Conservation (phyloP, 2,329 filamentous ascomycete genomes). For the Cercospora sesami region DNA sequence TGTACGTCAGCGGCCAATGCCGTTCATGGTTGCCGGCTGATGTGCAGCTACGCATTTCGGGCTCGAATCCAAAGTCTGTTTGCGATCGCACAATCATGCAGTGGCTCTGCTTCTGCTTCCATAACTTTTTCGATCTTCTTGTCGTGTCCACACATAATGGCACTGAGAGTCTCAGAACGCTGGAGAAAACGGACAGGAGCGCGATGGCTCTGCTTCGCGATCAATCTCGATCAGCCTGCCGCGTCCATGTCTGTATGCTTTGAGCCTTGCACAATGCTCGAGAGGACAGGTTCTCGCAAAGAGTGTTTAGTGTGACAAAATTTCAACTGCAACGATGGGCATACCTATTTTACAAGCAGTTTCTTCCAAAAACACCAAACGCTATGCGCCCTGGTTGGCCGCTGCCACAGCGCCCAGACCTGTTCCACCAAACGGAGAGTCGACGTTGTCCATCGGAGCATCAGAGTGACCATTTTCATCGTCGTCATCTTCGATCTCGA, state of each 20-base stretch:
- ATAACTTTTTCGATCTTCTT: neutral
- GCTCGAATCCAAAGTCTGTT: neutral
- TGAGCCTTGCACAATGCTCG: neutral
- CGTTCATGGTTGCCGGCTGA: neutral
- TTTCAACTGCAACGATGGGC: neutral
- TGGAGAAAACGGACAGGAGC: neutral
- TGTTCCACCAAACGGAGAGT: slow-evolving; percentile 27
- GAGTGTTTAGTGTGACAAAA: neutral
- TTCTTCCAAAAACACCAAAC: neutral
- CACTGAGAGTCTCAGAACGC: neutral
- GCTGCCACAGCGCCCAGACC: slow-evolving; percentile 29
- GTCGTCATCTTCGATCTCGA: slow-evolving; percentile 28
- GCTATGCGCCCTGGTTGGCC: slow-evolving; percentile 21
- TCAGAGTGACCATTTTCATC: slow-evolving; percentile 18
- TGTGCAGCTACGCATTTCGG: neutral
- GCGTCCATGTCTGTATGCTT: neutral
- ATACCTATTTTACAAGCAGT: neutral
- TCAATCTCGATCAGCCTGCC: neutral
- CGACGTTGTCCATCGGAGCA: slow-evolving; percentile 12
- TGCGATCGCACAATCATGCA: neutral
- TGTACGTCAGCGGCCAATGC: slow-evolving; percentile 7
- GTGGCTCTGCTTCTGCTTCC: neutral
- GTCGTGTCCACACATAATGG: neutral
- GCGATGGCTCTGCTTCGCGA: neutral
- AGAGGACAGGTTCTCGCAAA: neutral